Percentiles rank a stretch among this genome's conserved stretches.
Evolutionary conservation across 2,329 filamentous ascomycete species (phyloP).

Genomic region (Whalleya microplaca): DNA sequence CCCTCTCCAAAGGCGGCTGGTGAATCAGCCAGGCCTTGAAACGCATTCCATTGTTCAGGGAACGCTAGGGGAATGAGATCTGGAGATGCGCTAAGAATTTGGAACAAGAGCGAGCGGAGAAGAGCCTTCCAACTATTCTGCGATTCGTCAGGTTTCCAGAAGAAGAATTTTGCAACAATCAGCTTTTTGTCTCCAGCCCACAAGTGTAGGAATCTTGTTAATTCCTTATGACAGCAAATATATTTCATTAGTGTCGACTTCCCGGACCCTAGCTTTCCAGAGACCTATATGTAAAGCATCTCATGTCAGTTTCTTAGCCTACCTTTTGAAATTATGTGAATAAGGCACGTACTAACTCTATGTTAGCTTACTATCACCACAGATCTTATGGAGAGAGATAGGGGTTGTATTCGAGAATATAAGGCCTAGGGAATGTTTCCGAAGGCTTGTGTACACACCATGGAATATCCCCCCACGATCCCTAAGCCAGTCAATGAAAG

Average conservation of each 20-base stretch:
- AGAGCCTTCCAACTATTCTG: neutral
- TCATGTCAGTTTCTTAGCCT: neutral
- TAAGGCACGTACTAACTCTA: neutral
- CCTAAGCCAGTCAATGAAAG: neutral
- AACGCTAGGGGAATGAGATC: neutral
- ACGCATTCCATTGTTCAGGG: neutral
- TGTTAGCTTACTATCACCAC: neutral
- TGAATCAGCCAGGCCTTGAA: neutral
- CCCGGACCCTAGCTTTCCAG: neutral
- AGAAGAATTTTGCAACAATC: neutral
- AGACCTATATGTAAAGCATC: neutral
- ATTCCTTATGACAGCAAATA: neutral
- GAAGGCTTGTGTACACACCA: neutral
- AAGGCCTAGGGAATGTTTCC: neutral
- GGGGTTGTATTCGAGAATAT: neutral
- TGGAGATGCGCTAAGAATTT: neutral
- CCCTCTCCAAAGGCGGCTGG: neutral
- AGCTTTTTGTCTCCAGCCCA: neutral
- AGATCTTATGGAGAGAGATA: neutral
- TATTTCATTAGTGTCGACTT: constrained; percentile 1
- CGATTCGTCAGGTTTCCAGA: neutral
- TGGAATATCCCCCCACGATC: neutral
- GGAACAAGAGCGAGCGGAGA: neutral
- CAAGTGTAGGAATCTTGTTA: neutral
- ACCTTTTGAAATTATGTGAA: neutral